Evolutionary conservation across 306 rosid genomes (phyloP).

Genomic region (Rubus parviflorus): DNA sequence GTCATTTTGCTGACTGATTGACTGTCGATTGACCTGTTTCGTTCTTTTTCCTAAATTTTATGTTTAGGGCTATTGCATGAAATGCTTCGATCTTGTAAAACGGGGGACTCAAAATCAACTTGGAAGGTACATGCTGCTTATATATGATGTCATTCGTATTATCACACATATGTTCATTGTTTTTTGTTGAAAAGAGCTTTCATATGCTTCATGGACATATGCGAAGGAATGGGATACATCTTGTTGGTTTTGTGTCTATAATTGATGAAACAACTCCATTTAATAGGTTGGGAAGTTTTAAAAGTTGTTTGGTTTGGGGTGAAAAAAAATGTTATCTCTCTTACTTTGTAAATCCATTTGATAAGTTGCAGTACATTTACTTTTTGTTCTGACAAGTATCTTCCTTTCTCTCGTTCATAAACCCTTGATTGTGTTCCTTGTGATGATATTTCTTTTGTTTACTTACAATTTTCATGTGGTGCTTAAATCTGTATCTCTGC

Average conservation of each 20-base stretch:
- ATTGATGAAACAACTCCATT: too few species aligned
- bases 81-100: conserved; percentile 83
- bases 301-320: not conserved
- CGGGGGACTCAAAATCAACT: conserved; percentile 84
- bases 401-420: conserved; percentile 14
- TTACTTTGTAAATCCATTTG: not conserved
- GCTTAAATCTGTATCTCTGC: conserved; percentile 32
- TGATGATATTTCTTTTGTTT: not conserved
- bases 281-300: not conserved
- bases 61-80: conserved; percentile 76
- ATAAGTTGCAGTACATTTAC: not conserved
- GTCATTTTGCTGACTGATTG: not conserved
- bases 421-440: not conserved
- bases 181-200: not conserved
- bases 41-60: not conserved
- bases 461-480: conserved; percentile 20
- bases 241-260: not conserved
- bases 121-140: conserved; percentile 71
- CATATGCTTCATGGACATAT: not conserved
- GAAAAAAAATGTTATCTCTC: not conserved
- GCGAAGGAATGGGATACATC: not conserved
- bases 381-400: not conserved
- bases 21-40: not conserved
- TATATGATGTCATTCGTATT: not conserved
- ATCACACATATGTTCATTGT: not conserved